Evolutionary conservation across 495 filamentous ascomycete species (phyloP).

Genomic region (Hypoxylon crocopeplum): DNA sequence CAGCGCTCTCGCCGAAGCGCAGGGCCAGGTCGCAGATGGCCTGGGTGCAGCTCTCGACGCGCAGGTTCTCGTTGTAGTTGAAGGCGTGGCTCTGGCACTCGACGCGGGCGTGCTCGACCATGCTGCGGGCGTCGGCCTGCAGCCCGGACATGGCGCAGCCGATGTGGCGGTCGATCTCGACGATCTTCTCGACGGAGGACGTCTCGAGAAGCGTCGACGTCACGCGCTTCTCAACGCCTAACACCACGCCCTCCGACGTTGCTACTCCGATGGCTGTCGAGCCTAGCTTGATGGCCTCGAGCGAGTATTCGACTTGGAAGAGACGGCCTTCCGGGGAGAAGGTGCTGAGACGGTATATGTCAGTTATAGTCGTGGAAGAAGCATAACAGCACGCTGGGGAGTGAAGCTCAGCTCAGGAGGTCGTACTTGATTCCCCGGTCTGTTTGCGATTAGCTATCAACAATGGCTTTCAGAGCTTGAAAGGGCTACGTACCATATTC

Average conservation of each 20-base stretch:
- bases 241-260: constrained; percentile 89
- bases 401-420: no score
- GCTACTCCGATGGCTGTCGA: constrained; percentile 98
- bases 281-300: constrained; percentile 99
- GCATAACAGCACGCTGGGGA: no score
- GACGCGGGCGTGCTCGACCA: constrained; percentile 97
- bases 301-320: constrained; percentile 99
- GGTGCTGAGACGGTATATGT: constrained; percentile 67
- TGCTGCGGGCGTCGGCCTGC: constrained; percentile 93
- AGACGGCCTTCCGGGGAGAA: constrained; percentile 99
- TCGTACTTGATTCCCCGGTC: constrained; percentile 99
- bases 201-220: constrained; percentile 96
- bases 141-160: constrained; percentile 98
- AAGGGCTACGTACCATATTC: constrained; percentile 81
- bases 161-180: constrained; percentile 98
- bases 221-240: constrained; percentile 98
- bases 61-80: constrained; percentile 92
- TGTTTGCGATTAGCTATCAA: constrained; percentile 54
- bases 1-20: constrained; percentile 94
- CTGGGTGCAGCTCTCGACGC: constrained; percentile 97
- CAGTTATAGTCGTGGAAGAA: constrained; percentile 29
- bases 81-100: constrained; percentile 96
- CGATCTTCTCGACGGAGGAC: constrained; percentile 97
- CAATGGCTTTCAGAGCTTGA: constrained; percentile 18
- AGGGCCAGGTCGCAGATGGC: constrained; percentile 97